Evolutionary conservation across 106 monocot species (phyloP), one percentile per base, ranked within the genome.

Genomic region (Posidonia australis): DNA sequence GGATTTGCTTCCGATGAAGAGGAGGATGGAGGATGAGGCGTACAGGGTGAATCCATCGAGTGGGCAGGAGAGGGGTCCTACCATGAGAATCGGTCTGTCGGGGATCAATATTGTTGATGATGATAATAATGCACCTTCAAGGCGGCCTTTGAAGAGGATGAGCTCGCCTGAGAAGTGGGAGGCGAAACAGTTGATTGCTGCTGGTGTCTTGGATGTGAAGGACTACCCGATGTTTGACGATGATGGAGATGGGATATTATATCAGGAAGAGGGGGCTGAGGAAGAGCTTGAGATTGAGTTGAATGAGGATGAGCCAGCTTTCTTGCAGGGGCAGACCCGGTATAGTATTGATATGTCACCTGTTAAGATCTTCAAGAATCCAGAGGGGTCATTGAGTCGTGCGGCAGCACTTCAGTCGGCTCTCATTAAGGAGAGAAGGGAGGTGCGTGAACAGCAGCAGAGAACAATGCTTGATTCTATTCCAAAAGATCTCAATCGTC

Each of bases 151-250:
- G 67, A 93, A 93, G 81, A 79, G 89, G 60, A 88, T 93, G 88
- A 93, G 93, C 69, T 93, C 93, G 0, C 93, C 93, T 0, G 93
- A 93, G 77, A 93, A 66, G 61, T 93, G 93, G 93, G 93, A 93
- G 70, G 93, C 88, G 0, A 93, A 93, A 60, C 93, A 93, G 66
- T 71, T 93, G 52, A 81, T 86, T 51, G 93, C 93, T 32, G 58
- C 93, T 1, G 93, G 93, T 4, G 93, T 93, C 31, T 58, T 88
- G 58, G 86, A 83, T 77, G 61, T 76, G 5, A 58, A 72, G 14
- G 93, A 93, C 1, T 73, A 74, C 46, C 88, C 93, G 14, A 77
- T 73, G 80, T 93, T 86, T 74, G 93, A 89, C 70, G 93, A 93
- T 20, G 93, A 93, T 62, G 86, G 80, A 16, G 88, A 88, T 75